These are phyloP conservation scores for Ganoderma sinense DNA, from an alignment of 1,284 basidiomycete genomes.

Conservation along the genomic window DNA sequence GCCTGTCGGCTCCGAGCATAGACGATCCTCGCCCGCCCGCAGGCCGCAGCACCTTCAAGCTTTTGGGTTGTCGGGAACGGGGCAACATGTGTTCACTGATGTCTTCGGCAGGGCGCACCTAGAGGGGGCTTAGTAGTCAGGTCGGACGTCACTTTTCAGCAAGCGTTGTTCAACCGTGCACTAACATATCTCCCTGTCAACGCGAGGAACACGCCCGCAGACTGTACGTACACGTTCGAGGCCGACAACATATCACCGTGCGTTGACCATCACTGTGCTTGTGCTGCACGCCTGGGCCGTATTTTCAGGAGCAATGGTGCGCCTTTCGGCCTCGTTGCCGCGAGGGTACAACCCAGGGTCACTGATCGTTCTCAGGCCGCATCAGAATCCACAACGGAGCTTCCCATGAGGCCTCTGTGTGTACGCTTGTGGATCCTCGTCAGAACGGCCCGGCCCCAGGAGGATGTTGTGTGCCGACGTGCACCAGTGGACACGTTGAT, in stretches of 20 bases:
- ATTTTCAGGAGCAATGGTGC: not conserved
- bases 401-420: not conserved
- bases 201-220: not conserved
- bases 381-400: not conserved
- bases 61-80: not conserved
- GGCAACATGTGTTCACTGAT: not conserved
- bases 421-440: not conserved
- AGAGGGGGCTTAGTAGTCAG: not conserved
- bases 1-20: not conserved
- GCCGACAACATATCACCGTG: not conserved
- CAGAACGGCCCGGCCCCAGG: not conserved
- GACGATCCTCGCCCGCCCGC: not conserved
- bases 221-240: not conserved
- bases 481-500: not conserved
- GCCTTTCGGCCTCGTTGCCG: not conserved
- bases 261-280: not conserved
- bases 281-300: not conserved
- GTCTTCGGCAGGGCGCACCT: not conserved
- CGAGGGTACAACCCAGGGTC: not conserved
- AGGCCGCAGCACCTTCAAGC: constrained; percentile 1
- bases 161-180: not conserved
- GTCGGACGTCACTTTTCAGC: not conserved
- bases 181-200: not conserved
- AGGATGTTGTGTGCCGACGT: not conserved
- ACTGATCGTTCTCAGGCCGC: not conserved